Conservation (phyloP, 192 early-diverging fungal species). For the Linderina pennispora region DNA sequence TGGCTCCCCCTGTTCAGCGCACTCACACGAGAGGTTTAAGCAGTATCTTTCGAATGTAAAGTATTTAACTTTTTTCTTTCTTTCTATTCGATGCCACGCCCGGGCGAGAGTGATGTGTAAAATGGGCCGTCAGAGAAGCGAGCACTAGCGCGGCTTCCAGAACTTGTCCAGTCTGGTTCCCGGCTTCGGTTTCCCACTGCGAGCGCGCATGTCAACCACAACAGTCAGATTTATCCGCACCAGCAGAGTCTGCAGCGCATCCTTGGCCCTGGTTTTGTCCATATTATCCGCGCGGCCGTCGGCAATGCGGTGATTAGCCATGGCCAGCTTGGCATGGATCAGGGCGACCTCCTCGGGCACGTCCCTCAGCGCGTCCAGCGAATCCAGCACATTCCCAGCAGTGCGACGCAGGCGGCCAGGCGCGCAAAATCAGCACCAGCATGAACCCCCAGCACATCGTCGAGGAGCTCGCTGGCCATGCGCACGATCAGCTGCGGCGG, state of each 20-base stretch:
- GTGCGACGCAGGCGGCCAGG: conserved; percentile 21
- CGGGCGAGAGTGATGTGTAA: no score
- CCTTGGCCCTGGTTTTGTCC: conserved; percentile 42
- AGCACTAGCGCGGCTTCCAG: no score
- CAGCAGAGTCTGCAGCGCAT: conserved; percentile 30
- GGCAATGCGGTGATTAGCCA: conserved; percentile 23
- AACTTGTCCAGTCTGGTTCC: no score
- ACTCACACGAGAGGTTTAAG: no score
- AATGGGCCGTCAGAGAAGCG: no score
- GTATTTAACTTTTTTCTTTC: no score
- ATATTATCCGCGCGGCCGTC: conserved; percentile 26
- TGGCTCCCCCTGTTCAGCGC: no score
- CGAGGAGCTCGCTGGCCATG: conserved; percentile 32
- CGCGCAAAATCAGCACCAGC: conserved; percentile 13
- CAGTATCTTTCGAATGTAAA: no score
- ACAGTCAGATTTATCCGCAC: conserved; percentile 25
- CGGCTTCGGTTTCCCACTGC: no score
- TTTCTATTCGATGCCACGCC: no score
- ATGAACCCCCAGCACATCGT: conserved; percentile 11
- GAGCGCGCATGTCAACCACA: no score
- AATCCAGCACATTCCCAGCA: conserved; percentile 31
- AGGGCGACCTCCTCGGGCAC: conserved; percentile 5
- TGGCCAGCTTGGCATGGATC: conserved; percentile 15
- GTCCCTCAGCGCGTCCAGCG: conserved; percentile 14
- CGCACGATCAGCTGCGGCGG: conserved; percentile 27